A percentile compares a stretch with the other conserved stretches of the same genome.
phyloP scores from a whole-genome alignment of 805 yeast species.

The Wickerhamiella allomyrinae region DNA sequence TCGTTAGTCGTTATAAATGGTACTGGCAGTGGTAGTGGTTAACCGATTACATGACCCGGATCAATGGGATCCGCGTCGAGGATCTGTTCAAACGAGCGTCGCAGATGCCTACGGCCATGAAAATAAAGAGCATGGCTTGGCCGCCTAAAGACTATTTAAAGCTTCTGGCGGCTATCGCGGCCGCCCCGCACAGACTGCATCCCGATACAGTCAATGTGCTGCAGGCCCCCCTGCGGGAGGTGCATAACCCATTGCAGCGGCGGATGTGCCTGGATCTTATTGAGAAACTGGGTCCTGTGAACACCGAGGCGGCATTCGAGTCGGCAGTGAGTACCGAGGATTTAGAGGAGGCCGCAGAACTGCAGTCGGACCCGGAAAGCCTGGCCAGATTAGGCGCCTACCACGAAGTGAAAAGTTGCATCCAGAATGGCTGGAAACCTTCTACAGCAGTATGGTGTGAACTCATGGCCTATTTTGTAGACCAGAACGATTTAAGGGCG shows the following conservation, averaged over 20 bases:
- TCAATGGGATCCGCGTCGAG: neutral
- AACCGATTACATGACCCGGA: neutral
- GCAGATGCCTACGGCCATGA: conserved; percentile 7
- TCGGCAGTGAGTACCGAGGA: neutral
- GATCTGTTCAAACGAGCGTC: conserved; percentile 2
- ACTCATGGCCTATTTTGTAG: neutral
- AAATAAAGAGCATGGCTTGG: conserved; percentile 5
- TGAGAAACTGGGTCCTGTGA: conserved; percentile 1
- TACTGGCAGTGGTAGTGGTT: too few species aligned
- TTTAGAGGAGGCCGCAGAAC: neutral
- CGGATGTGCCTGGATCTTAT: conserved; percentile 4
- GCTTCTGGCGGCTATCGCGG: conserved; percentile 4
- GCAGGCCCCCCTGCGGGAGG: conserved; percentile 3
- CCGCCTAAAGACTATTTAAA: conserved; percentile 4
- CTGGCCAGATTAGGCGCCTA: neutral
- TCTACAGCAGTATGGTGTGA: neutral
- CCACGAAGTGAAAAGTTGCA: neutral
- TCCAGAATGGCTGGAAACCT: neutral
- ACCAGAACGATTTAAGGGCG: neutral
- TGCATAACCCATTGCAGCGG: conserved; percentile 7
- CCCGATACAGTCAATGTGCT: conserved; percentile 3
- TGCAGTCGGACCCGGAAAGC: neutral
- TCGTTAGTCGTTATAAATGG: neutral
- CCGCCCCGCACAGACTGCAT: conserved; percentile 1
- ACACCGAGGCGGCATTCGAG: neutral